phyloP scores from a whole-genome alignment of 1,284 basidiomycete species.

The Rhodotorula glutinis region DNA sequence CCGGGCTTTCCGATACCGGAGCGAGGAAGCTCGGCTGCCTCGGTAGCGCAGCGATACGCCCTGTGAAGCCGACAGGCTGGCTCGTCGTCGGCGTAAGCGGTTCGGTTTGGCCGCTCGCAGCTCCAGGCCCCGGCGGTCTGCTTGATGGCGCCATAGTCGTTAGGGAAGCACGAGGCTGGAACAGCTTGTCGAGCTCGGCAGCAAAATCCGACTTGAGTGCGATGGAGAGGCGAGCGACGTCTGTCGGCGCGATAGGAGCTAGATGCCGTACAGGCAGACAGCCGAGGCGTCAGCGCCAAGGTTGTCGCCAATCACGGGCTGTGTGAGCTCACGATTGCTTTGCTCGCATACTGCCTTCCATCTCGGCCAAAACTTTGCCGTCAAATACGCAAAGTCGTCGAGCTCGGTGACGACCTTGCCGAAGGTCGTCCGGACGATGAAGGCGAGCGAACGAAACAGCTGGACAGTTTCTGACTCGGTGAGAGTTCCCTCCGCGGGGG shows the following conservation, averaged over 20 bases:
- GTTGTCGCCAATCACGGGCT: no score
- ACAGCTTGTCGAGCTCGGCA: constrained; percentile 17
- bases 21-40: constrained; percentile 18
- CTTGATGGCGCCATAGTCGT: background rate
- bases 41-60: constrained; percentile 17
- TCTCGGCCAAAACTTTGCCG: constrained; percentile 28
- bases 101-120: background rate
- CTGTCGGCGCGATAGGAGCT: constrained; percentile 25
- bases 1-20: background rate
- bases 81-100: background rate
- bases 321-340: constrained; percentile 21
- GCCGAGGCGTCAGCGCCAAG: no score
- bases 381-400: constrained; percentile 22
- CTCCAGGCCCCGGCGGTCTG: background rate
- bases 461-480: constrained; percentile 29
- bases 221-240: constrained; percentile 8
- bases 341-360: constrained; percentile 16
- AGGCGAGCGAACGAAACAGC: constrained; percentile 28
- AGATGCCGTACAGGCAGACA: background rate
- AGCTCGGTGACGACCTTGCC: constrained; percentile 12
- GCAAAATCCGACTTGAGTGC: constrained; percentile 23
- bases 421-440: constrained; percentile 22
- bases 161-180: constrained; percentile 6
- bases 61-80: constrained; percentile 19
- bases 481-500: background rate